Conservation (phyloP, 164 flowering plant genomes). For the Dillenia suffruticosa region DNA sequence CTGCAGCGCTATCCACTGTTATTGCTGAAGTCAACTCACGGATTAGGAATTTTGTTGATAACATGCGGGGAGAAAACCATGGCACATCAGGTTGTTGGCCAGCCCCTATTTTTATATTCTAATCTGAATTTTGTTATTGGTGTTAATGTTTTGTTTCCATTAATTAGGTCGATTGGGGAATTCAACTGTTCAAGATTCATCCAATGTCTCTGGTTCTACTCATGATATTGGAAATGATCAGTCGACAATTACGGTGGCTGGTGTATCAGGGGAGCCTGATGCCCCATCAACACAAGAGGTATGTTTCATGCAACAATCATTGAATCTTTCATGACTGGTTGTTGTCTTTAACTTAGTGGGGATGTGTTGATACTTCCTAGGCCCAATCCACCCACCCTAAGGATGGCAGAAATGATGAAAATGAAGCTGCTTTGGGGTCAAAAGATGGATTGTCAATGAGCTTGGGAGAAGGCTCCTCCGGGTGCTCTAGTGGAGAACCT, state of each 20-base stretch:
- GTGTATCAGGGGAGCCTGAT: conserved; percentile 10
- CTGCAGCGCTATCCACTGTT: conserved; percentile 24
- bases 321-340: background rate
- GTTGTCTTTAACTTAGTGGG: background rate
- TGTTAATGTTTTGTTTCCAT: conserved; percentile 5
- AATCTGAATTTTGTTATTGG: background rate
- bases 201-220: conserved; percentile 15
- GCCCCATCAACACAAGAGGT: conserved; percentile 23
- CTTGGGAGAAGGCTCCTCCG: conserved; percentile 14
- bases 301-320: background rate
- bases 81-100: conserved; percentile 36
- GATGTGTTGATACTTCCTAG: conserved; percentile 11
- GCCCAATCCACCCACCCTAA: conserved; percentile 13
- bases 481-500: conserved; percentile 20
- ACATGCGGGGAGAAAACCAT: conserved; percentile 29
- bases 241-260: conserved; percentile 7
- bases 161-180: conserved; percentile 26
- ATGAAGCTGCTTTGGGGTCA: conserved; percentile 5
- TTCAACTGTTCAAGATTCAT: conserved; percentile 22
- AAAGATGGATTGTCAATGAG: conserved; percentile 19
- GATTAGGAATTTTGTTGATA: conserved; percentile 34
- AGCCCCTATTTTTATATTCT: background rate
- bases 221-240: conserved; percentile 15
- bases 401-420: conserved; percentile 12
- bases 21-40: conserved; percentile 42